phyloP scores from a whole-genome alignment of 139 green algal genomes.

The Gonium pectorale region DNA sequence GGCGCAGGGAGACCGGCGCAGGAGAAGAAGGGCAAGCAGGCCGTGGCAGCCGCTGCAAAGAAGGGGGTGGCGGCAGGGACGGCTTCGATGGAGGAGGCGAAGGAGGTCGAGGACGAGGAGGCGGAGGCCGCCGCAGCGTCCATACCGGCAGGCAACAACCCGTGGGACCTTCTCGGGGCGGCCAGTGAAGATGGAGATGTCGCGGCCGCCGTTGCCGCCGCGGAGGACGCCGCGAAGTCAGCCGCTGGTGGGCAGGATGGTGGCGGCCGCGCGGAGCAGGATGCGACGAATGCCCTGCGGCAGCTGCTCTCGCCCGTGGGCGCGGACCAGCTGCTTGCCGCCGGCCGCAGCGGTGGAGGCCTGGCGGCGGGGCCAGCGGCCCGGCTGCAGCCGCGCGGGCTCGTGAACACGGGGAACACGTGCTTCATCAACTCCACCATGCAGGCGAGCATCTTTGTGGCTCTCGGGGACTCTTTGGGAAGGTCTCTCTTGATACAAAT shows the following conservation, averaged over 20 bases:
- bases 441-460: constrained; percentile 71
- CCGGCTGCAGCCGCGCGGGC: constrained; percentile 69
- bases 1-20: too few species aligned
- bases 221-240: constrained; percentile 4
- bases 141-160: constrained; percentile 19
- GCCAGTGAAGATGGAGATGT: background rate
- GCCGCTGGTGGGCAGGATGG: background rate
- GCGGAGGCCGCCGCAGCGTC: constrained; percentile 1
- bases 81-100: background rate
- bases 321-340: constrained; percentile 10
- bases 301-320: constrained; percentile 10
- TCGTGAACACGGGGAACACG: constrained; percentile 86
- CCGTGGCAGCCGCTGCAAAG: background rate
- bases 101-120: background rate
- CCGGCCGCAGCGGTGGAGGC: background rate
- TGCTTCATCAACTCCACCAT: constrained; percentile 88
- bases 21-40: background rate
- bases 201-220: constrained; percentile 11
- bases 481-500: too few species aligned
- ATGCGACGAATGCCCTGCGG: background rate
- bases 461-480: too few species aligned
- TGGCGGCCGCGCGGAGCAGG: background rate
- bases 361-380: background rate
- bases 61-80: background rate
- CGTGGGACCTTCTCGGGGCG: background rate